Evolutionary conservation across 208 protist genomes (phyloP).

Genomic region (Hexamita inflata): DNA sequence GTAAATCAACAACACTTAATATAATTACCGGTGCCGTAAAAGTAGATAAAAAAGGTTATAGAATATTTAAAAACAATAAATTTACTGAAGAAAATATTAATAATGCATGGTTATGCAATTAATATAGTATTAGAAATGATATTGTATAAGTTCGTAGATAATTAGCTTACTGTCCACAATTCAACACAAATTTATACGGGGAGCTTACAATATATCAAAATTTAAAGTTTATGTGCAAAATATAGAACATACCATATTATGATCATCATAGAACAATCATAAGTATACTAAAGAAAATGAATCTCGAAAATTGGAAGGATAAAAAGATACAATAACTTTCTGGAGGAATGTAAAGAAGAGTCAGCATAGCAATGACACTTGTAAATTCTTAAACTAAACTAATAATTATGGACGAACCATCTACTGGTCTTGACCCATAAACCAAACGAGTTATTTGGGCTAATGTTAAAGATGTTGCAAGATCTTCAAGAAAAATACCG

Average conservation of each 20-base stretch:
- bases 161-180: not conserved
- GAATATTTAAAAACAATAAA: not conserved
- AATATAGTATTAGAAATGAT: not conserved
- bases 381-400: slow-evolving; percentile 49
- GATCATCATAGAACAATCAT: not conserved
- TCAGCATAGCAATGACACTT: slow-evolving; percentile 57
- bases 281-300: not conserved
- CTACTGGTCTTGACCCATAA: slow-evolving; percentile 26
- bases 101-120: not conserved
- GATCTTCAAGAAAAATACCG: too few relatives aligned
- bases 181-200: slow-evolving; percentile 9
- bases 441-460: slow-evolving; percentile 15
- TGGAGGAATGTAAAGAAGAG: slow-evolving; percentile 57
- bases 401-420: slow-evolving; percentile 55
- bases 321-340: slow-evolving; percentile 18
- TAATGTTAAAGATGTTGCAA: not conserved
- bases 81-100: not conserved
- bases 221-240: not conserved
- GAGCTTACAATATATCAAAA: not conserved
- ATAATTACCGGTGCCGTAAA: not conserved
- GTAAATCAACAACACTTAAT: not conserved
- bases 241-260: slow-evolving; percentile 4
- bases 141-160: not conserved
- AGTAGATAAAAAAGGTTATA: not conserved
- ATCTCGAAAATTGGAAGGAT: not conserved